Base-by-base conservation (phyloP, 2,329 filamentous ascomycete genomes). In the Fonsecaea pedrosoi region DNA sequence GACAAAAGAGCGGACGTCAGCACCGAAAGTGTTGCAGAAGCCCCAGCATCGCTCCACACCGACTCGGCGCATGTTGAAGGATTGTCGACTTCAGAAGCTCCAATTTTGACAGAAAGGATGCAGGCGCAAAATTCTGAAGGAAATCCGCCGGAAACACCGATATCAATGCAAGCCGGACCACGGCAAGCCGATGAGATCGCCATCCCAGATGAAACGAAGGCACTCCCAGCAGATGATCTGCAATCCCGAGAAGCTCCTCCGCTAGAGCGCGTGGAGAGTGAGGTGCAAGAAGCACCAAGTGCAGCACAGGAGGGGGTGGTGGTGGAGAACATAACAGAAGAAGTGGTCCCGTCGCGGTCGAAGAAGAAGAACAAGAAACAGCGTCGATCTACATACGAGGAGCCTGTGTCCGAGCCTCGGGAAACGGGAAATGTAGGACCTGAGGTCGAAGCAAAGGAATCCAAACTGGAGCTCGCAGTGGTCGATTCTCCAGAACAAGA, bases 281-380 rank as follows among this genome's bases (percentile, higher is more conserved):
- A 45, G 12, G 10, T 4, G 15, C 4, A 6, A 50, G 18, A 25
- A 9, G 45, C 25, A 9, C 45, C 18, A 3, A 50, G 45, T 4
- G 18, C 7, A 50, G 9, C 9, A 25, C 25, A 25, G 9, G 3
- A 1, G 9, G 18, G 30, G 18, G 45, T 50, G 45, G 8, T 9
- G 15, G 12, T 25, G 9, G 45, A 50, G 18, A 9, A 50, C 18
- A 50, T 25, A 50, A 10, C 18, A 25, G 18, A 25, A 30, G 18
- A 25, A 21, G 45, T 2, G 3, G 10, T 8, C 18, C 4, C 18
- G 9, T 12, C 45, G 45, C 45, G 21, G 7, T 8, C n/a, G 8
- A 25, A 50, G 45, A 25, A 50, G 45, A 76, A 74, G 64, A 66
- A 66, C n/a, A 70, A 73, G 45, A 72, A 74, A 60, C 74, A 57